Evolutionary conservation across 2,329 filamentous ascomycete genomes (phyloP).

Genomic region (Cryphonectria nitschkei): DNA sequence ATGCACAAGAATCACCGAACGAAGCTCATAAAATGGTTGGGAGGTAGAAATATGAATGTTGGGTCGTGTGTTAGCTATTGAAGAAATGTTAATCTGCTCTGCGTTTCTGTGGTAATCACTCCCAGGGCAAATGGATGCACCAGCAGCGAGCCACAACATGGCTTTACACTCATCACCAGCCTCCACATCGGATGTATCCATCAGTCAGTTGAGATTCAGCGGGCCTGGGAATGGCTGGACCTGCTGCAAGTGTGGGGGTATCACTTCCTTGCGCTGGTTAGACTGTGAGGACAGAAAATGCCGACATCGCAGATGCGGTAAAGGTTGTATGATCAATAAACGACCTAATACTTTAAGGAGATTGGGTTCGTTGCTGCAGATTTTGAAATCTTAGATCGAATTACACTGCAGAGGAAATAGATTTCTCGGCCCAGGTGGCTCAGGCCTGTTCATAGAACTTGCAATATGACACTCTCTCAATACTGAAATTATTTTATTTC

Average conservation of each 20-base stretch:
- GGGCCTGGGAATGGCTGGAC: constrained; percentile 13
- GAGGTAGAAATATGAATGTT: not conserved
- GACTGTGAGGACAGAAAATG: constrained; percentile 21
- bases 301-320: constrained; percentile 8
- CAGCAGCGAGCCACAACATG: not conserved
- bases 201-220: not conserved
- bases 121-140: not conserved
- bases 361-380: not conserved
- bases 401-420: not conserved
- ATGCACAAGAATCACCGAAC: not conserved
- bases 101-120: not conserved
- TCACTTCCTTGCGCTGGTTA: constrained; percentile 13
- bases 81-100: not conserved
- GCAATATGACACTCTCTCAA: not conserved
- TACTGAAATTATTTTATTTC: not conserved
- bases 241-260: constrained; percentile 17
- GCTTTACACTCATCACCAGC: not conserved
- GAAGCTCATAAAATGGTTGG: not conserved
- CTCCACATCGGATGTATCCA: not conserved
- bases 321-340: constrained; percentile 16
- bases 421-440: not conserved
- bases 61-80: not conserved
- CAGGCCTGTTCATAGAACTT: not conserved
- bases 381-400: not conserved
- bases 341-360: constrained; percentile 1